Conservation (phyloP, 768 basidiomycete genomes). For the Amanita pallidorosea region DNA sequence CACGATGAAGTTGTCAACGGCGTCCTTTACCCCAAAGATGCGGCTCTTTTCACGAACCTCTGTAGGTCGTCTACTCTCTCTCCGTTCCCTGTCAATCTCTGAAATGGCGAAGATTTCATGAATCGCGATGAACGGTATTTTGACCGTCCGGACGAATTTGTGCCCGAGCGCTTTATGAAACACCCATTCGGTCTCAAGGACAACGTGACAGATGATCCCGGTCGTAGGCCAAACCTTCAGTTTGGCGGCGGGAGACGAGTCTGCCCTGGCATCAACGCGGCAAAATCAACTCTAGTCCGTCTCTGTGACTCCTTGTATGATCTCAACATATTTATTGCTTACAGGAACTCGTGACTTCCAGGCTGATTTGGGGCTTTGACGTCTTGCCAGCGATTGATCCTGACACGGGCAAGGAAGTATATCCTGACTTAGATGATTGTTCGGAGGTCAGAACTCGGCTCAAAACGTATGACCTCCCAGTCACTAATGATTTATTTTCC, state of each 20-base stretch:
- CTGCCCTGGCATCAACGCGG: constrained; percentile 13
- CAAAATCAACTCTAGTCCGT: constrained; percentile 5
- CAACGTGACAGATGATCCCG: constrained; percentile 6
- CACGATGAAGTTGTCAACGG: constrained; percentile 3
- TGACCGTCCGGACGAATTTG: constrained; percentile 12
- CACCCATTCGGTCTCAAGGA: constrained; percentile 6
- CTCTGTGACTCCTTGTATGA: neutral
- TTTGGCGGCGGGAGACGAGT: constrained; percentile 11
- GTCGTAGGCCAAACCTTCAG: constrained; percentile 6
- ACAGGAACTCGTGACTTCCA: constrained; percentile 2
- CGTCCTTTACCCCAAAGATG: constrained; percentile 8
- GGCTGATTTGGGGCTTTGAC: constrained; percentile 5
- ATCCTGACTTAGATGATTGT: neutral
- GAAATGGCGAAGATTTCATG: constrained; percentile 10
- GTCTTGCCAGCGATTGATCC: constrained; percentile 1
- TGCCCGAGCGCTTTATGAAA: constrained; percentile 13
- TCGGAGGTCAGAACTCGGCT: neutral
- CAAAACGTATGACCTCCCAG: neutral
- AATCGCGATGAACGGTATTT: constrained; percentile 13
- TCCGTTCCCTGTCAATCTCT: neutral
- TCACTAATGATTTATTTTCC: neutral
- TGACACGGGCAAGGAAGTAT: neutral
- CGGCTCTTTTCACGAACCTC: constrained; percentile 14
- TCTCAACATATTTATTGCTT: neutral
- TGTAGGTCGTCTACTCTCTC: constrained; percentile 6